Evolutionary conservation across 2,329 filamentous ascomycete species (phyloP), one percentile per base, ranked within the genome.

Genomic region (Cercospora citrullina): DNA sequence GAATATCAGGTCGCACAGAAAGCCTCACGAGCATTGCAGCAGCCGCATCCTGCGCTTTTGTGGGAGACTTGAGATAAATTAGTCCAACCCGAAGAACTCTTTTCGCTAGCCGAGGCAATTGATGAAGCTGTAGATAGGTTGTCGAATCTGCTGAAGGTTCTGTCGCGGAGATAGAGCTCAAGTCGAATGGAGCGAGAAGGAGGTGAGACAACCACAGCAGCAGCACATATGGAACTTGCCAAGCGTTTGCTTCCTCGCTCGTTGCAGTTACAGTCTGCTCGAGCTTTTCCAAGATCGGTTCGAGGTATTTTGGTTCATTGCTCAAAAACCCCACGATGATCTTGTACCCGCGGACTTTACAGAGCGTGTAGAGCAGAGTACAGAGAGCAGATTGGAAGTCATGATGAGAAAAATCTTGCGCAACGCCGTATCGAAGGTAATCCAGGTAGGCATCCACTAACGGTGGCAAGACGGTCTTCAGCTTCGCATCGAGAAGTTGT

Each of bases 261-360:
- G 61, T 2, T 12, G 72, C 72, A 5, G 74, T 74, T 53, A 81
- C 80, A 74, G 83, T 85, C 33, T 86, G 83, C 75, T 96, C 92
- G 51, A 97, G 87, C 16, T 90, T 90, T 1, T 86, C 84, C 8
- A 97, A 84, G 69, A 99, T 85, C 0, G 90, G 85, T 77, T 97
- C 94, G 14, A 99, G 86, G 75, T 94, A 90, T 75, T 87, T 90
- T 1, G 93, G 90, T 78, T 98, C 95, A 71, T 95, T 96, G 77
- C 91, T 94, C 72, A 99, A 83, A 76, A 98, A 97, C 51, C 92
- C 88, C 63, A 93, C 89, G 73, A 99, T 90, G 62, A 99, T 90
- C 79, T 98, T 98, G 77, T 95, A 90, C 26, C 95, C 94, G 63
- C 95, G 88, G 61, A 98, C 90, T 80, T 99, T 99, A 84, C 93